These are phyloP conservation scores for Sphaerulina musiva DNA, from an alignment of 2,329 filamentous ascomycete genomes.

Conservation along the genomic window DNA sequence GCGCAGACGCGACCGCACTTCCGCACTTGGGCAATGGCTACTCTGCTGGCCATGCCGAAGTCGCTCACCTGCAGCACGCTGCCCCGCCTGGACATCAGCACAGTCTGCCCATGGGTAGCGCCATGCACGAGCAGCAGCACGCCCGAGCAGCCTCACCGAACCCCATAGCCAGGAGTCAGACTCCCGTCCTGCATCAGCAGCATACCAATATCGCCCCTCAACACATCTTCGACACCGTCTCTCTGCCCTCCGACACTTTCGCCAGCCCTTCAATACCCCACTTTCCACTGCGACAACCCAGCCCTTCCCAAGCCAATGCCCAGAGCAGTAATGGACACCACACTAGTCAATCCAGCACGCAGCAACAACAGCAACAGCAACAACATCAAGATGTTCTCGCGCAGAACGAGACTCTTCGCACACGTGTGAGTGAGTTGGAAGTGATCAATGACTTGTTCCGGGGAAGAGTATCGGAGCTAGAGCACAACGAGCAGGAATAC, in stretches of 20 bases:
- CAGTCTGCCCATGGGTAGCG: slow-evolving; percentile 17
- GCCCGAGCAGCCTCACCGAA: slow-evolving; percentile 5
- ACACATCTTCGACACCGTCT: slow-evolving; percentile 68
- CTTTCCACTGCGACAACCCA: slow-evolving; percentile 45
- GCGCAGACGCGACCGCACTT: slow-evolving; percentile 14
- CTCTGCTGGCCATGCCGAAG: slow-evolving; percentile 18
- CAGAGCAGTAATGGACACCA: slow-evolving; percentile 49
- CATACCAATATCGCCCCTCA: slow-evolving; percentile 61
- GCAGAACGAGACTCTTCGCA: slow-evolving; percentile 82
- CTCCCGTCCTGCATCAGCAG: slow-evolving; percentile 60
- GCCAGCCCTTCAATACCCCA: slow-evolving; percentile 48
- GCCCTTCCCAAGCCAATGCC: slow-evolving; percentile 42
- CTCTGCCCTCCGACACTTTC: slow-evolving; percentile 62
- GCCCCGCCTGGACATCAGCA: slow-evolving; percentile 12
- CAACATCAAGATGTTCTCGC: slow-evolving; percentile 71
- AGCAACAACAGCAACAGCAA: slow-evolving; percentile 45
- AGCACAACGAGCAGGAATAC: slow-evolving; percentile 66
- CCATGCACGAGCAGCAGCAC: slow-evolving; percentile 10
- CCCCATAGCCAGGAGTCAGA: slow-evolving; percentile 52
- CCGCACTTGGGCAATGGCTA: slow-evolving; percentile 19
- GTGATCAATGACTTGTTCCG: slow-evolving; percentile 74
- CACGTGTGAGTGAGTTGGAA: slow-evolving; percentile 88
- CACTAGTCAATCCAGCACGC: slow-evolving; percentile 39
- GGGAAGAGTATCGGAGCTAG: slow-evolving; percentile 64
- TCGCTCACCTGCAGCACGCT: slow-evolving; percentile 10